phyloP scores from a whole-genome alignment of 1,284 basidiomycete species.

The Neolentinus lepideus region DNA sequence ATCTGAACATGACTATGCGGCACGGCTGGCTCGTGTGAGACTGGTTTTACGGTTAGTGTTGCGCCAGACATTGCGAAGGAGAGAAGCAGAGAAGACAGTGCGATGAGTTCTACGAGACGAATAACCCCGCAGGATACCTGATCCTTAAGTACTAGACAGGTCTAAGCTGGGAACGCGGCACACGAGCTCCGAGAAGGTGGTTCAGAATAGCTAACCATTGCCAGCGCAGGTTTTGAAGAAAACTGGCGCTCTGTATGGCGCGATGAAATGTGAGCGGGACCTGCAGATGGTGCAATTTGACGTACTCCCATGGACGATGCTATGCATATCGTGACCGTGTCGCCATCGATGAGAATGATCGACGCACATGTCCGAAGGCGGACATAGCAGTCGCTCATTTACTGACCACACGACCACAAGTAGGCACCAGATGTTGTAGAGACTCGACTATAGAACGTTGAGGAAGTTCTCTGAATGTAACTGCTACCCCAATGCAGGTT shows the following conservation, averaged over 20 bases:
- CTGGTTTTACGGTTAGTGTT: neutral
- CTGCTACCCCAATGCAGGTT: too few relatives aligned
- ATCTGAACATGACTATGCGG: neutral
- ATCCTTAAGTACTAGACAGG: neutral
- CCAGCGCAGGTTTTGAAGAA: neutral
- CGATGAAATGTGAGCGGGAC: neutral
- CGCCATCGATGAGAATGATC: neutral
- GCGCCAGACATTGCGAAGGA: neutral
- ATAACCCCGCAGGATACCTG: neutral
- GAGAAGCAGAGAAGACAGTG: too few relatives aligned
- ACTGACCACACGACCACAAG: too few relatives aligned
- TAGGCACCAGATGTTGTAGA: too few relatives aligned
- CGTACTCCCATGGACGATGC: neutral
- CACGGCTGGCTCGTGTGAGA: neutral
- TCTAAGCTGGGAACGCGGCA: neutral
- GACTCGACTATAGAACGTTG: too few relatives aligned
- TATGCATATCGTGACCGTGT: neutral
- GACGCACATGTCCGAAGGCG: neutral
- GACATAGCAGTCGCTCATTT: neutral
- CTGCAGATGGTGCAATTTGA: neutral
- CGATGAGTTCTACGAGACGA: too few relatives aligned
- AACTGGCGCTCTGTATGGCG: neutral
- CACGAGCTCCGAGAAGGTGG: neutral
- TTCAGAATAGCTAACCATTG: neutral
- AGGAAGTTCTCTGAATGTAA: too few relatives aligned